Evolutionary conservation across 2,329 filamentous ascomycete genomes (phyloP), one percentile per base, ranked within the genome.

Genomic region (Aspergillus vadensis): DNA sequence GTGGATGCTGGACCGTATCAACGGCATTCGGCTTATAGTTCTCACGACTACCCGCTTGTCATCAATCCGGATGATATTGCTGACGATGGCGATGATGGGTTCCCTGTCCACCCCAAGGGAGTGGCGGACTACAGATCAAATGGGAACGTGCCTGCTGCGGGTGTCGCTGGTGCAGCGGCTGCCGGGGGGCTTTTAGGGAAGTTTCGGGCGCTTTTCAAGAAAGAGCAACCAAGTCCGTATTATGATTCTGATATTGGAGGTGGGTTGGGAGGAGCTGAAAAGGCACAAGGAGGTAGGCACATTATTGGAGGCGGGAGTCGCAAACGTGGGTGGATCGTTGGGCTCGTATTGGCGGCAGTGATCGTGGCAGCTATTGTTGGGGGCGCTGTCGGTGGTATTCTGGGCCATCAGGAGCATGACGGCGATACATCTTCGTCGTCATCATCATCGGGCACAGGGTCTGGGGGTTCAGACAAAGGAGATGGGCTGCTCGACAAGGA

Each of bases 51-150:
- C 41, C 79, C 85, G 1, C 84, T 75, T 54, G 72, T 75, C 54
- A 83, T 95, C 61, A 88, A 97, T 72, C 92, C 92, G 2, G 86
- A 90, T 69, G 87, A 88, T 14, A 93, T 97, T 65, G 85, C 85
- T 21, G 93, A 97, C 73, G 93, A 97, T 71, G 92, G 91, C 27
- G 93, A 97, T 70, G 93, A 96, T 72, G 92, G 90, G 1, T 83
- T 95, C 55, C 82, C 88, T 69, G 76, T 74, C 2, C 62, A 56
- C 54, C 41, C 55, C 1, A 63, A 59, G 39, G 63, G 60, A 2
- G 41, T 38, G 2, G 62, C 58, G 5, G n/a, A 47, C 41, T 39
- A 36, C 25, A 36, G 53, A 14, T 30, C 30, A 6, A 19, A 55
- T 6, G 54, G 41, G 2, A 48, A 49, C 19, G 57, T 65, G 2